Evolutionary conservation across 192 early-diverging fungal genomes (phyloP).

Genomic region (Geranomyces variabilis): DNA sequence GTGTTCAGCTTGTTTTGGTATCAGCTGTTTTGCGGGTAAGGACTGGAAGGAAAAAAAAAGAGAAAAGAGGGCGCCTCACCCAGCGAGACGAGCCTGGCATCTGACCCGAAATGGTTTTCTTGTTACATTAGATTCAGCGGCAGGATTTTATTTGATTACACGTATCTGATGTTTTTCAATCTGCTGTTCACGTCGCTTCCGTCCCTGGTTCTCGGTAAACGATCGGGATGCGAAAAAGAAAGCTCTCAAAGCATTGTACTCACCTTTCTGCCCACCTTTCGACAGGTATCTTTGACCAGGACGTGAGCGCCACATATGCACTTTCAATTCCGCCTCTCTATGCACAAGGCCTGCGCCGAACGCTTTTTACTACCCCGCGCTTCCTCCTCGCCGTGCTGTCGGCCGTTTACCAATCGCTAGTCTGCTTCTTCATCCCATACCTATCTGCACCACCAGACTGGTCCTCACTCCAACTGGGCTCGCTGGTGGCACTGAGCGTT

Average conservation of each 20-base stretch:
- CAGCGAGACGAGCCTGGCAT: too few species aligned
- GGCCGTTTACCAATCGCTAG: conserved; percentile 91
- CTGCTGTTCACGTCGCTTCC: conserved; percentile 85
- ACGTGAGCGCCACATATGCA: conserved; percentile 57
- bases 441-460: conserved; percentile 56
- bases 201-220: conserved; percentile 49
- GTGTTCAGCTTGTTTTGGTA: conserved; percentile 89
- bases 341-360: conserved; percentile 74
- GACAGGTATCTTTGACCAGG: conserved; percentile 68
- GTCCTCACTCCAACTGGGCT: conserved; percentile 70
- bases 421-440: conserved; percentile 79
- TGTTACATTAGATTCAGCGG: conserved; percentile 68
- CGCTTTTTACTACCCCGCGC: conserved; percentile 75
- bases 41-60: not conserved
- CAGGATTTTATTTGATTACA: conserved; percentile 63
- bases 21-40: conserved; percentile 81
- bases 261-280: not conserved
- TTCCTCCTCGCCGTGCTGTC: conserved; percentile 87
- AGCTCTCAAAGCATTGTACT: not conserved
- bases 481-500: conserved; percentile 75
- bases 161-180: conserved; percentile 91
- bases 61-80: too few species aligned
- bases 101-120: too few species aligned
- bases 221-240: not conserved
- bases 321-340: conserved; percentile 68